Percentiles rank a stretch among this genome's conserved stretches.
Evolutionary conservation across 768 basidiomycete genomes (phyloP).

Genomic region (Suillus subaureus): DNA sequence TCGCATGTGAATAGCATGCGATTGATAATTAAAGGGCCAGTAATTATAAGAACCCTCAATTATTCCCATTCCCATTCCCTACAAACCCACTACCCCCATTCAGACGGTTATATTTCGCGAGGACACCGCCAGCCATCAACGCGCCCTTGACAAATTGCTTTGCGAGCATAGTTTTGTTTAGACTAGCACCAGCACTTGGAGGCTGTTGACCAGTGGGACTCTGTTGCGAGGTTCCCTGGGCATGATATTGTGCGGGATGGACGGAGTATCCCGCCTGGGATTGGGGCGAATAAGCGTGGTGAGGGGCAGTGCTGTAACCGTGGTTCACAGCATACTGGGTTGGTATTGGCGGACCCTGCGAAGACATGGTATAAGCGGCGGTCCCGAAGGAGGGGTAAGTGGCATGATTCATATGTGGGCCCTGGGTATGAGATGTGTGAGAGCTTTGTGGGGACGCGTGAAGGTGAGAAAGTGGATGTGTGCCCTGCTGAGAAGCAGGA

Average conservation of each 20-base stretch:
- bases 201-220: background rate
- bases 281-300: background rate
- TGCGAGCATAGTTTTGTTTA: background rate
- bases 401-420: background rate
- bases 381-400: background rate
- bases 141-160: conserved; percentile 2
- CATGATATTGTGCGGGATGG: background rate
- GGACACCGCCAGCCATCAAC: background rate
- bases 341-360: background rate
- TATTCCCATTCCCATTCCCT: background rate
- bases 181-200: background rate
- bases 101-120: background rate
- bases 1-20: background rate
- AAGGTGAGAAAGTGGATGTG: background rate
- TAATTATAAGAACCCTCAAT: background rate
- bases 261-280: background rate
- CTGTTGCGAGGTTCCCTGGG: background rate
- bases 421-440: conserved; percentile 2
- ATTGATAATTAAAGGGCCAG: background rate
- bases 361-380: background rate
- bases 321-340: background rate
- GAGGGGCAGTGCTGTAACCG: background rate
- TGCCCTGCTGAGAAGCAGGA: background rate
- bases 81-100: background rate
- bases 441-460: background rate